Percentiles rank a stretch among this genome's conserved stretches.
Evolutionary conservation across 2,329 filamentous ascomycete species (phyloP).

Genomic region (Aspergillus cejpii): DNA sequence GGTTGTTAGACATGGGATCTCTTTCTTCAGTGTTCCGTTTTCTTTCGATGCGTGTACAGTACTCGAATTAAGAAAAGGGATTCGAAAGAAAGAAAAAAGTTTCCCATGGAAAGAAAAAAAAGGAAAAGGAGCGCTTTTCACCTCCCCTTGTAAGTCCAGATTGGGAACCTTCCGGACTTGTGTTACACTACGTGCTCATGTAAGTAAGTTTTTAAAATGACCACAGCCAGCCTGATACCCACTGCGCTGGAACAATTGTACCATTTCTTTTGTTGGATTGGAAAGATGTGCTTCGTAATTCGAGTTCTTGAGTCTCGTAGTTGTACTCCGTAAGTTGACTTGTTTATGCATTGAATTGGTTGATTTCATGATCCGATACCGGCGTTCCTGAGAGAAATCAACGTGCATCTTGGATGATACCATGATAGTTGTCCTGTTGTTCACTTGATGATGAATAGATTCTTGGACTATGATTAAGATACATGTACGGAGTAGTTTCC

Average conservation of each 20-base stretch:
- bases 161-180: constrained; percentile 24
- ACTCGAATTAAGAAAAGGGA: constrained; percentile 36
- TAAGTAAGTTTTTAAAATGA: constrained; percentile 37
- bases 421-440: too few species aligned
- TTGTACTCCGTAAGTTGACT: too few species aligned
- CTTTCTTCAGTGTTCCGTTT: constrained; percentile 33
- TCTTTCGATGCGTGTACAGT: constrained; percentile 38
- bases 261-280: constrained; percentile 25
- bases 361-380: too few species aligned
- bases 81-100: constrained; percentile 21
- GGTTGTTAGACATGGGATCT: constrained; percentile 27
- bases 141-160: constrained; percentile 23
- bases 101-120: constrained; percentile 2
- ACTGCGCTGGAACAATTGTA: constrained; percentile 26
- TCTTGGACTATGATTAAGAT: too few species aligned
- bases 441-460: neutral
- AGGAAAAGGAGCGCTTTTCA: constrained; percentile 16
- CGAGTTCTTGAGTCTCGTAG: neutral
- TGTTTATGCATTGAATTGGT: too few species aligned
- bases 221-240: constrained; percentile 34
- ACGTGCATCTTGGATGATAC: too few species aligned
- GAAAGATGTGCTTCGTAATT: constrained; percentile 3
- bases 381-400: too few species aligned
- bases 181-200: constrained; percentile 39
- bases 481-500: too few species aligned